Base-by-base conservation (phyloP, 1,139 yeast genomes). In the Geotrichum siamense region DNA sequence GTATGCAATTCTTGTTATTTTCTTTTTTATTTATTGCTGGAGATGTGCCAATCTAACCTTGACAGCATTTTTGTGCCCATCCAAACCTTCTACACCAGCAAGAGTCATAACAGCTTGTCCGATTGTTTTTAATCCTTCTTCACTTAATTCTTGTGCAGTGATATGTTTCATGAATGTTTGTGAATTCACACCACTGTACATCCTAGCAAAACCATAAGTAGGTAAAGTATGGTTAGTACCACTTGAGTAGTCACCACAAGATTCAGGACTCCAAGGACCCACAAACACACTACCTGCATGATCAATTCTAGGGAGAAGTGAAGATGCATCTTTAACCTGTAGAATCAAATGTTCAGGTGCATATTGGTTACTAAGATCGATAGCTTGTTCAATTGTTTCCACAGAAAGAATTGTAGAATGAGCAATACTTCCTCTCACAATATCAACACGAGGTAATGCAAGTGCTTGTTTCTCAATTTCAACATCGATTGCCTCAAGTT, bases 191-290 rank as follows among this genome's bases (percentile, higher is more conserved):
- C 99, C 99, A 52, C 94, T 82, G 68, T 91, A 91, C 75, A 86
- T 94, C 68, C 87, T 81, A 39, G 99, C 97, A 61, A 91, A 91
- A 41, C 99, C 98, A 62, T 91, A 91, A 0, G 99, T 91, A 48
- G 98, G 99, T 58, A 91, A 74, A 0, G 98, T 91, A 68, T 89
- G 97, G 72, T 91, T 91, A 5, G 98, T 91, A 61, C 98, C 97
- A 51, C 91, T 79, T 1, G 97, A 87, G 69, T 91, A 93, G 65
- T 93, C 98, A 58, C 99, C 99, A 65, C 97, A 89, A 2, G 95
- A 83, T 65, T 91, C 99, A 38, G 98, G 98, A 3, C 96, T 83
- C 63, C 83, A 83, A 1, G 91, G 82, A 32, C 99, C 99, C 43
- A 91, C 96, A 60, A 91, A 91, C 16, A 91, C 93, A 28, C 94